These are phyloP conservation scores for Microdochium nivale DNA, from an alignment of 2,329 filamentous ascomycete species.

Conservation along the genomic window DNA sequence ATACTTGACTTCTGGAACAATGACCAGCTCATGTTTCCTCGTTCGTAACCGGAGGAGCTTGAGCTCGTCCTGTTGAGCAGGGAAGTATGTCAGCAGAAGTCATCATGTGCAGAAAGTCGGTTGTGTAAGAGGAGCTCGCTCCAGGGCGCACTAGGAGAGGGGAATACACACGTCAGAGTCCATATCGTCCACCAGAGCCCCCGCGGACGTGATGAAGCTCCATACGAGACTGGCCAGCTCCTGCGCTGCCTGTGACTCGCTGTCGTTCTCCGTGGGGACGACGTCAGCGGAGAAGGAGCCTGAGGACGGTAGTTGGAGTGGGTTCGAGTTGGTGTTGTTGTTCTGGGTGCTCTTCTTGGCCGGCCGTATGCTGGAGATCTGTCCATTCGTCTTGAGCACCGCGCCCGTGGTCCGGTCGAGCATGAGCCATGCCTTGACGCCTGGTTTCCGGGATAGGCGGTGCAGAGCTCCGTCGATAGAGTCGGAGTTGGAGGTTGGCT, in stretches of 20 bases:
- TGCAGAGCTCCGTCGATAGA: constrained; percentile 57
- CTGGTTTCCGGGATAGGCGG: constrained; percentile 67
- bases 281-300: constrained; percentile 37
- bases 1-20: constrained; percentile 74
- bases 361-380: constrained; percentile 50
- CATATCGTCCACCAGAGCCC: constrained; percentile 61
- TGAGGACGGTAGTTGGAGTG: constrained; percentile 12
- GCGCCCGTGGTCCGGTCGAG: constrained; percentile 64
- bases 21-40: constrained; percentile 78
- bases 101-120: no score
- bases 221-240: constrained; percentile 71
- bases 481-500: constrained; percentile 41
- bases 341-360: constrained; percentile 18
- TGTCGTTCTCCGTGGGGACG: constrained; percentile 25
- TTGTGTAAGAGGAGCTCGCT: no score
- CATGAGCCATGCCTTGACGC: constrained; percentile 70
- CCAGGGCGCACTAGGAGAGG: no score
- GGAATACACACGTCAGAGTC: constrained; percentile 60
- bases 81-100: neutral
- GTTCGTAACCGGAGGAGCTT: constrained; percentile 69
- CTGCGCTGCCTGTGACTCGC: constrained; percentile 52
- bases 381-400: constrained; percentile 67
- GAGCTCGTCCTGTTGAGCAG: constrained; percentile 55
- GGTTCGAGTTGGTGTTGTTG: constrained; percentile 20
- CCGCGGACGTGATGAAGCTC: constrained; percentile 63